phyloP scores from a whole-genome alignment of 106 monocot genomes.

The Acorus gramineus region DNA sequence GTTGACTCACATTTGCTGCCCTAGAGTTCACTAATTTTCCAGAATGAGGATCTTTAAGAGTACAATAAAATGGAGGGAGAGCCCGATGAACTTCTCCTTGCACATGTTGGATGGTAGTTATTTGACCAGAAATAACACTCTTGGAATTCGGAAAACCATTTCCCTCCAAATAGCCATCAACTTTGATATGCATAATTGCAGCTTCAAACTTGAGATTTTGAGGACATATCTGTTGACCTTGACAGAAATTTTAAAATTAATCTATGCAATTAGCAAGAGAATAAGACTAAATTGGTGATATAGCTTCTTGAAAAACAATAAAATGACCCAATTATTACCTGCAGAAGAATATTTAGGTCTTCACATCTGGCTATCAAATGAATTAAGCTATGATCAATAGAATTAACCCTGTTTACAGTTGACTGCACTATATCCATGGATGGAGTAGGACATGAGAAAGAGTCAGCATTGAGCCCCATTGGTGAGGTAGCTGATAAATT shows the following conservation, averaged over 20 bases:
- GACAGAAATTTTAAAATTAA: slow-evolving; percentile 19
- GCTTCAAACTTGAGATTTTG: slow-evolving; percentile 43
- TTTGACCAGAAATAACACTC: slow-evolving; percentile 3
- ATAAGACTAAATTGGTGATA: background rate
- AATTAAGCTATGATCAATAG: slow-evolving; percentile 17
- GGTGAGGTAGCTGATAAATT: slow-evolving; percentile 6
- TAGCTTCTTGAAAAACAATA: background rate
- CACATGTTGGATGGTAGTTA: slow-evolving; percentile 21
- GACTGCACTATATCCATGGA: slow-evolving; percentile 37
- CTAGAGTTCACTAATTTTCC: slow-evolving; percentile 4
- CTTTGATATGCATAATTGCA: slow-evolving; percentile 37
- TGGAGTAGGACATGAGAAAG: slow-evolving; percentile 38
- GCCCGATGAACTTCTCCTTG: slow-evolving; percentile 35
- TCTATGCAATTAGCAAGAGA: background rate
- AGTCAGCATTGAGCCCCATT: slow-evolving; percentile 17
- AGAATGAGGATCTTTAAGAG: slow-evolving; percentile 12
- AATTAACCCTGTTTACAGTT: slow-evolving; percentile 12
- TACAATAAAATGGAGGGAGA: slow-evolving; percentile 52
- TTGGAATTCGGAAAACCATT: slow-evolving; percentile 8
- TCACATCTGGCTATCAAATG: slow-evolving; percentile 48
- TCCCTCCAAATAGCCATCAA: slow-evolving; percentile 45
- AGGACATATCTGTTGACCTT: slow-evolving; percentile 51
- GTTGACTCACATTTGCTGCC: background rate
- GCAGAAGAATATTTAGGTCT: slow-evolving; percentile 40
- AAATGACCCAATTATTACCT: slow-evolving; percentile 35